Base-by-base conservation (phyloP, 371 early-diverging fungal species). In the Thermomucor indicae-seudaticae region DNA sequence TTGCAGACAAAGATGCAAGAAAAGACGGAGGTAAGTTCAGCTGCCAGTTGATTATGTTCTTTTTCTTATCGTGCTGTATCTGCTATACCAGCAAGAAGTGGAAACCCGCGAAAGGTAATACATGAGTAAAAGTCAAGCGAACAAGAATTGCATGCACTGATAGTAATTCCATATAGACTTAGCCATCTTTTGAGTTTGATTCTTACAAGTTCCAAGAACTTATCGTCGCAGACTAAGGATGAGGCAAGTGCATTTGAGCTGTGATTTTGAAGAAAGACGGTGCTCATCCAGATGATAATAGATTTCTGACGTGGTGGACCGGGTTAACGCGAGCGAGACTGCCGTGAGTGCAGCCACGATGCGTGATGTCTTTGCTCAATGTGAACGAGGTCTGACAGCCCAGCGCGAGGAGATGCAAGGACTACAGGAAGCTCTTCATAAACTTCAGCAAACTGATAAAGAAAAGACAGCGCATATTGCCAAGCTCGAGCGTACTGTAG, bases 1-100 rank as follows among this genome's bases (percentile, higher is more conserved):
- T 70, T 93, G 19, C 83, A 90, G 60, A 75, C 80, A 5, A 80
- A 89, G 59, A 73, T 97, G 49, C 78, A 80, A 51, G 65, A 81
- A 27, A 88, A 83, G 11, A 63, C 53, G 7, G 75, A 75, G 47
- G 68, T 65, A 70, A 54, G 51, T 39, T 28, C 16, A 10, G 37
- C 20, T 27, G 17, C 4, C 11, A 11, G 25, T 16, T 45, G n/a
- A 8, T 41, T 35, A 27, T 23, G 10, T 28, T 51, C 41, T 32
- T 28, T 29, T 25, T 47, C 47, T 43, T 11, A 12, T 45, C 19
- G 25, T 35, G 17, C 23, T 43, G 23, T 47, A 16, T 19, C 40
- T 32, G 22, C 32, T 4, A 17, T 17, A 10, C 30, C 47, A 69
- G 63, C 47, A 61, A 42, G 72, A 72, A 46, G 61, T 58, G 0